Percentiles rank a stretch among this genome's conserved stretches.
Evolutionary conservation across 73 alveolate species (phyloP).

Genomic region (Tetrahymena thermophila): DNA sequence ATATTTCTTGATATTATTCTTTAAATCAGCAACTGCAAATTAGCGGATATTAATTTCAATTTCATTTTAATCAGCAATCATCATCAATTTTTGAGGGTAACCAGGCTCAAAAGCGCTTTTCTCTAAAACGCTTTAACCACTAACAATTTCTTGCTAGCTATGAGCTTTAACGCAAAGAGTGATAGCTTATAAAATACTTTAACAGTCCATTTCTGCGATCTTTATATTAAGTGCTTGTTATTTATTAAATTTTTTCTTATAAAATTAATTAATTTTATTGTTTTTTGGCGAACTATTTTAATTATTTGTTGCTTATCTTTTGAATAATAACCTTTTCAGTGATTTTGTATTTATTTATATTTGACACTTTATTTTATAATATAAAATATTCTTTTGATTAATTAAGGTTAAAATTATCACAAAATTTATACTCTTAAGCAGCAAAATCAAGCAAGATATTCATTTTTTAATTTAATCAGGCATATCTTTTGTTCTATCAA

Average conservation of each 20-base stretch:
- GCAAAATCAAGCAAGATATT: neutral
- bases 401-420: neutral
- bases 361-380: neutral
- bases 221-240: neutral
- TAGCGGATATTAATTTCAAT: neutral
- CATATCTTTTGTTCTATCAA: neutral
- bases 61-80: neutral
- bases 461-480: neutral
- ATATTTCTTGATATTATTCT: neutral
- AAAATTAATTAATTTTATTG: neutral
- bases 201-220: neutral
- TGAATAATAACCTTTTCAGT: slow-evolving; percentile 1
- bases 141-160: neutral
- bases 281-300: neutral
- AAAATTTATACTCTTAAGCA: neutral
- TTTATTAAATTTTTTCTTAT: neutral
- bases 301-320: neutral
- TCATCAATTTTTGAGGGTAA: neutral
- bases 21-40: neutral
- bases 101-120: neutral
- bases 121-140: neutral
- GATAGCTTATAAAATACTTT: neutral
- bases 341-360: neutral
- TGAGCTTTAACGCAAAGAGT: neutral
- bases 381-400: neutral